Evolutionary conservation across 257 asterid genomes (phyloP).

Genomic region (Fraxinus cuspidata): DNA sequence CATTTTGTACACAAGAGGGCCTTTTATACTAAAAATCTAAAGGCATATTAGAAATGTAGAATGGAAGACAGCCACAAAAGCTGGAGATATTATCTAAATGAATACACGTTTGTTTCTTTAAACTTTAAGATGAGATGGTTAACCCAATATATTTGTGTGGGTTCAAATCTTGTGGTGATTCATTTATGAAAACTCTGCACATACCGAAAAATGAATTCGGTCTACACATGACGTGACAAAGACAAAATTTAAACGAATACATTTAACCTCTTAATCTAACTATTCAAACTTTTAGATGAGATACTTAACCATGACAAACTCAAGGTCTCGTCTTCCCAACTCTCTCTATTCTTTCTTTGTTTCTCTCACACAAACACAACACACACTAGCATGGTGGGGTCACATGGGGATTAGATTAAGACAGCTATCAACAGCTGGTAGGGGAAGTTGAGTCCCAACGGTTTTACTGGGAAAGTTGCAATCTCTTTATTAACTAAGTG

Average conservation of each 20-base stretch:
- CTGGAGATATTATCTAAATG: slow-evolving; percentile 27
- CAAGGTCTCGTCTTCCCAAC: not conserved
- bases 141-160: not conserved
- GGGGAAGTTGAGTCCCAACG: slow-evolving; percentile 70
- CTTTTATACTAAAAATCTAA: slow-evolving; percentile 33
- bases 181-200: not conserved
- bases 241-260: too few relatives aligned
- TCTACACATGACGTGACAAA: not conserved
- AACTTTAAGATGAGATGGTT: not conserved
- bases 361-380: slow-evolving; percentile 13
- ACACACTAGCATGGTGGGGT: slow-evolving; percentile 48
- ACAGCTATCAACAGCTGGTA: slow-evolving; percentile 88
- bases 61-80: slow-evolving; percentile 47
- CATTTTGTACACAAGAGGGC: slow-evolving; percentile 23
- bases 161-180: not conserved
- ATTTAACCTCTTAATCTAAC: too few relatives aligned
- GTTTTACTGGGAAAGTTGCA: slow-evolving; percentile 59
- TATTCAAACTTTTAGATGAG: not conserved
- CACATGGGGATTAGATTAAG: slow-evolving; percentile 77
- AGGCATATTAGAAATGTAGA: slow-evolving; percentile 31
- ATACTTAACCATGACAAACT: not conserved
- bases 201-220: too few relatives aligned
- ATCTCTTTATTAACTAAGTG: slow-evolving; percentile 53
- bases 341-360: not conserved
- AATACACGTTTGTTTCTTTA: not conserved